Conservation (phyloP, 2,329 filamentous ascomycete genomes). For the Pezicula radicicola region DNA sequence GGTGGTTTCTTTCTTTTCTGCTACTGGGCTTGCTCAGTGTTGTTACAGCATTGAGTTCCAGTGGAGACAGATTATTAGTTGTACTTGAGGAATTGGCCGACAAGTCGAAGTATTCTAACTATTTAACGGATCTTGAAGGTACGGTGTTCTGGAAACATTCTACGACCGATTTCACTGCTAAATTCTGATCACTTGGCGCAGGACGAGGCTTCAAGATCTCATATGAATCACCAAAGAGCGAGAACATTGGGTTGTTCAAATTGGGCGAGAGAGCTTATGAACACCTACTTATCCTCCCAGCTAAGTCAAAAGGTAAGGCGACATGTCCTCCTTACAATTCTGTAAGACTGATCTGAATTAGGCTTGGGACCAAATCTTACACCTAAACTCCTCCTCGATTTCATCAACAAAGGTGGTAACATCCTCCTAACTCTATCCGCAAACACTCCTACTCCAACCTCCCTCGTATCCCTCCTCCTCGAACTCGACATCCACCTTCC, state of each 20-base stretch:
- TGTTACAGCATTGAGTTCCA: constrained; percentile 73
- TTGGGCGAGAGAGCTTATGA: constrained; percentile 88
- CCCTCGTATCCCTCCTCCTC: constrained; percentile 74
- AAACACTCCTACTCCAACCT: constrained; percentile 63
- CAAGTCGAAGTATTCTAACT: constrained; percentile 78
- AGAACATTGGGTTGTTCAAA: constrained; percentile 73
- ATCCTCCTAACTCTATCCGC: constrained; percentile 82
- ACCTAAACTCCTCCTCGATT: constrained; percentile 82
- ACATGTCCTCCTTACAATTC: constrained; percentile 1
- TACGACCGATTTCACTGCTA: neutral
- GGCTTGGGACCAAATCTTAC: constrained; percentile 86
- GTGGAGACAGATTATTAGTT: constrained; percentile 78
- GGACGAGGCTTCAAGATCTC: constrained; percentile 78
- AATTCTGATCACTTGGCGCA: constrained; percentile 34
- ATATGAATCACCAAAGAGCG: constrained; percentile 81
- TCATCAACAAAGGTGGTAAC: constrained; percentile 89
- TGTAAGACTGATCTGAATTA: constrained; percentile 30
- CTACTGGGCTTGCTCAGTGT: constrained; percentile 63
- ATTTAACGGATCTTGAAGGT: constrained; percentile 72
- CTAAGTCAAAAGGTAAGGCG: constrained; percentile 79
- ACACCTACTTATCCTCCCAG: constrained; percentile 84
- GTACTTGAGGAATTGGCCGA: constrained; percentile 80
- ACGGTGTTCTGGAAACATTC: constrained; percentile 25
- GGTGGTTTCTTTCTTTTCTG: constrained; percentile 69
- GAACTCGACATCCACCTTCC: constrained; percentile 91